Evolutionary conservation across 2,329 filamentous ascomycete species (phyloP).

Genomic region (Xylaria digitata): DNA sequence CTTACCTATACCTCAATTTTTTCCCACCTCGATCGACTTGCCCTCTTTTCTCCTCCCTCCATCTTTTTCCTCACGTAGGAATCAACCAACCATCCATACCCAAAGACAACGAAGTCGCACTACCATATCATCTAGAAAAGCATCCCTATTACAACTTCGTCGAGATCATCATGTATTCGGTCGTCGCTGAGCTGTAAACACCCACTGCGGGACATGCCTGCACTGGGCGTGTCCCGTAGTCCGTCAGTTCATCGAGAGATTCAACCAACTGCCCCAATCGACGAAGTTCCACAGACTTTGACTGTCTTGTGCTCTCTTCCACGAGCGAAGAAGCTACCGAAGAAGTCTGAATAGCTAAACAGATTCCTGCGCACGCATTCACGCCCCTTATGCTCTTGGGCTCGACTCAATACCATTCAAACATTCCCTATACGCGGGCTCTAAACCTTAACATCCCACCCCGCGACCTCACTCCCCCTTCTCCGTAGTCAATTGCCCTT

Average conservation of each 20-base stretch:
- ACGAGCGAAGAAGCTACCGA: slow-evolving; percentile 38
- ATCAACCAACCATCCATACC: slow-evolving; percentile 52
- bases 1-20: slow-evolving; percentile 42
- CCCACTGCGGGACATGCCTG: slow-evolving; percentile 78
- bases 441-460: slow-evolving; percentile 20
- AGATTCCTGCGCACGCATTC: slow-evolving; percentile 43
- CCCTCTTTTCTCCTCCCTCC: slow-evolving; percentile 48
- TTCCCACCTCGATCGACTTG: slow-evolving; percentile 41
- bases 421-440: slow-evolving; percentile 26
- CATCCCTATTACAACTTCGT: slow-evolving; percentile 68
- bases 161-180: slow-evolving; percentile 76
- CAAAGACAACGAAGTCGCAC: slow-evolving; percentile 75
- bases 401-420: slow-evolving; percentile 31
- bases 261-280: slow-evolving; percentile 68
- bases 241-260: slow-evolving; percentile 85
- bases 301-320: slow-evolving; percentile 54
- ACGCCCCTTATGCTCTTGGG: slow-evolving; percentile 39
- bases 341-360: slow-evolving; percentile 52
- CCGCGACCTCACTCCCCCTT: background rate
- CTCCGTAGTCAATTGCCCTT: background rate
- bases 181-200: slow-evolving; percentile 92
- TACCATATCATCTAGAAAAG: slow-evolving; percentile 52
- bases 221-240: slow-evolving; percentile 75
- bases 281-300: slow-evolving; percentile 73
- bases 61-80: slow-evolving; percentile 50